A percentile compares a stretch with the other conserved stretches of the same genome.
These are phyloP conservation scores for Penicillium goetzii DNA, from an alignment of 495 filamentous ascomycete genomes.

Conservation along the genomic window DNA sequence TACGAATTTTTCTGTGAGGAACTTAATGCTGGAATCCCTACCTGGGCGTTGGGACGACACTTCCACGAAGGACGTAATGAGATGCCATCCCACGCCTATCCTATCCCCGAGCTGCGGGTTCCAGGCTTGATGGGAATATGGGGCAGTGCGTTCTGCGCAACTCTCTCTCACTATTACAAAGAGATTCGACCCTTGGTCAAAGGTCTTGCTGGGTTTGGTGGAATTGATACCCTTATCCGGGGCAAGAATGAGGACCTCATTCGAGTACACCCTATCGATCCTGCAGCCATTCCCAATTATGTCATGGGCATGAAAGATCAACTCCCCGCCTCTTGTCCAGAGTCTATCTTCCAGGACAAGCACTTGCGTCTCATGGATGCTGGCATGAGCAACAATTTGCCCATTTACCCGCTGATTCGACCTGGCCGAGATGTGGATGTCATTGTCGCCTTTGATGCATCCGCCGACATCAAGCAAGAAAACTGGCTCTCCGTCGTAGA, in stretches of 20 bases:
- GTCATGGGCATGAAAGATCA: conserved; percentile 74
- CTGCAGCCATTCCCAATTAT: conserved; percentile 86
- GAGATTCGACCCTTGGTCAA: conserved; percentile 81
- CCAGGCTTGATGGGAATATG: conserved; percentile 88
- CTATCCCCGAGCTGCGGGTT: conserved; percentile 79
- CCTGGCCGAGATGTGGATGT: conserved; percentile 88
- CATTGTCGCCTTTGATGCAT: conserved; percentile 86
- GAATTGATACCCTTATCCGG: conserved; percentile 84
- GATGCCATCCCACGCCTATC: conserved; percentile 55
- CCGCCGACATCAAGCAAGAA: conserved; percentile 79
- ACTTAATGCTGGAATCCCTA: conserved; percentile 85
- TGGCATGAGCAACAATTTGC: conserved; percentile 97
- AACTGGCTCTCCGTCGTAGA: conserved; percentile 95
- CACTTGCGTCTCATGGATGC: conserved; percentile 93
- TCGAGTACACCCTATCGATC: conserved; percentile 91
- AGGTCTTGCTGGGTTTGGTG: conserved; percentile 70
- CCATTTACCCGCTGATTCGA: conserved; percentile 89
- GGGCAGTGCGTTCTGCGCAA: conserved; percentile 95
- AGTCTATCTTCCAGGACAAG: conserved; percentile 67
- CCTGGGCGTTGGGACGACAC: conserved; percentile 85
- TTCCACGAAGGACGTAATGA: conserved; percentile 73
- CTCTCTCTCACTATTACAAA: conserved; percentile 91
- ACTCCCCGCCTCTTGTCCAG: conserved; percentile 73
- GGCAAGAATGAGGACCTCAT: conserved; percentile 79
- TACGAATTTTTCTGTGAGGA: conserved; percentile 98